phyloP scores from a whole-genome alignment of 2,329 filamentous ascomycete genomes.

The Clathrospora elynae region DNA sequence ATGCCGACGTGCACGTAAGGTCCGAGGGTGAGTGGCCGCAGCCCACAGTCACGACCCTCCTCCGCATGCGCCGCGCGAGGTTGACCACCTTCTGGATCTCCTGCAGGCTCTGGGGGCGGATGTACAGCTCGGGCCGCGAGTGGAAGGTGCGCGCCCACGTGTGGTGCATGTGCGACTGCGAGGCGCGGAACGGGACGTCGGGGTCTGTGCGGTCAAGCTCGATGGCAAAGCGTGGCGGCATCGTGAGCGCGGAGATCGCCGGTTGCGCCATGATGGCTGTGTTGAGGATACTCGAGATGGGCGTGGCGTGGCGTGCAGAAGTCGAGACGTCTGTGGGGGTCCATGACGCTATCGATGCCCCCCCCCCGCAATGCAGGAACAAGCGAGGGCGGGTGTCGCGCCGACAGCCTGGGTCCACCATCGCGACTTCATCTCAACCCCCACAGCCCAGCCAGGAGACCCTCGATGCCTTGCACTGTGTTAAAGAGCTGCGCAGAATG shows the following conservation, averaged over 20 bases:
- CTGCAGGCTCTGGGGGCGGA: conserved; percentile 76
- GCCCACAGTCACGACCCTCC: conserved; percentile 83
- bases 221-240: conserved; percentile 51
- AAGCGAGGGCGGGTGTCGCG: background rate
- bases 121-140: conserved; percentile 86
- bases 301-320: background rate
- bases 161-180: conserved; percentile 73
- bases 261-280: conserved; percentile 32
- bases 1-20: conserved; percentile 88
- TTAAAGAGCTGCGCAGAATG: no score
- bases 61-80: conserved; percentile 78
- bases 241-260: conserved; percentile 31
- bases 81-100: conserved; percentile 85
- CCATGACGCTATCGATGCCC: conserved; percentile 8
- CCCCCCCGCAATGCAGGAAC: conserved; percentile 11
- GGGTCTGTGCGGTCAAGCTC: conserved; percentile 65
- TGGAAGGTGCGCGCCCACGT: conserved; percentile 96
- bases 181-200: conserved; percentile 76
- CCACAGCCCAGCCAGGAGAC: no score
- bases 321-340: background rate
- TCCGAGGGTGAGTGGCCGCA: conserved; percentile 91
- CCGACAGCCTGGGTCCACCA: background rate
- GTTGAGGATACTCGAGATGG: background rate
- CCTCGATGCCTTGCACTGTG: no score
- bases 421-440: background rate